Percentiles rank a stretch among this genome's conserved stretches.
Evolutionary conservation across 1,139 yeast genomes (phyloP).

Genomic region (Arxiozyma telluris): DNA sequence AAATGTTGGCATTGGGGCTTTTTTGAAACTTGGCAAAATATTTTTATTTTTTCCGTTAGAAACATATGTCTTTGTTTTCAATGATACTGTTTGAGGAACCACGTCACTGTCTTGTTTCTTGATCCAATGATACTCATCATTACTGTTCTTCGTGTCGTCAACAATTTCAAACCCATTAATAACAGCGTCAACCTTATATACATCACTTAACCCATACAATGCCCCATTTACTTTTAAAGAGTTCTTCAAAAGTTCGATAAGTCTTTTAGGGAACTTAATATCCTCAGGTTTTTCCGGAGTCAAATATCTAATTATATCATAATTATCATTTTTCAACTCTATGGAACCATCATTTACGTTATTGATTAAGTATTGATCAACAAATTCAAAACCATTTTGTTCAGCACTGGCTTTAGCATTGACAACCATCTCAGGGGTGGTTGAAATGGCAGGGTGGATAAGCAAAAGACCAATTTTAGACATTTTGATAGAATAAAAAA

Average conservation of each 20-base stretch:
- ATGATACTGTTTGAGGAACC: constrained; percentile 5
- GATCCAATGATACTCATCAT: constrained; percentile 21
- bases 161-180: constrained; percentile 25
- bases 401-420: constrained; percentile 32
- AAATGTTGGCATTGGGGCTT: constrained; percentile 7
- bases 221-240: constrained; percentile 21
- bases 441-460: constrained; percentile 66
- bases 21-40: constrained; percentile 10
- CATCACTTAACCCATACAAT: constrained; percentile 25
- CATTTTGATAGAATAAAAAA: neutral
- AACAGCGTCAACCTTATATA: constrained; percentile 27
- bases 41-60: constrained; percentile 8
- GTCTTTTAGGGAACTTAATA: constrained; percentile 24
- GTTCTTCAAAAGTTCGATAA: constrained; percentile 19
- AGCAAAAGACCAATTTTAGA: constrained; percentile 39
- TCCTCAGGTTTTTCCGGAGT: constrained; percentile 43
- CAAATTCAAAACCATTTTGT: constrained; percentile 15
- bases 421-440: constrained; percentile 45
- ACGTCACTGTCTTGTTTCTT: constrained; percentile 10
- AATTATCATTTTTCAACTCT: constrained; percentile 37
- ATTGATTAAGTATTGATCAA: constrained; percentile 44
- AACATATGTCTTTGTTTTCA: constrained; percentile 1
- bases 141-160: constrained; percentile 4
- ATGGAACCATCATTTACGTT: constrained; percentile 54
- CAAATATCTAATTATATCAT: constrained; percentile 45